These are phyloP conservation scores for Amanita subjunquillea DNA, from an alignment of 768 basidiomycete genomes.

Conservation along the genomic window DNA sequence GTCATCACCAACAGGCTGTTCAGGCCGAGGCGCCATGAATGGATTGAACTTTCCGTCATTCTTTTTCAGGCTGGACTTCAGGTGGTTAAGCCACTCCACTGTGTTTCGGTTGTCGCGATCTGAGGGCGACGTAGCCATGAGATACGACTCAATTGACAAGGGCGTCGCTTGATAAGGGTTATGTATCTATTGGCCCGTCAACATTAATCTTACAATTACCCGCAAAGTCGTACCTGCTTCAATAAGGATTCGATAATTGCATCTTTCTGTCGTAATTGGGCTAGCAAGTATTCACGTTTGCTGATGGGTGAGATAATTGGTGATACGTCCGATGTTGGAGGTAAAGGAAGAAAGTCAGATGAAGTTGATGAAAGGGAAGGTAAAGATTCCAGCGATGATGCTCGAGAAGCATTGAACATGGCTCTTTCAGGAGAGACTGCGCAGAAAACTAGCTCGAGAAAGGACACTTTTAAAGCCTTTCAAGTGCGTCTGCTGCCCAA, in stretches of 20 bases:
- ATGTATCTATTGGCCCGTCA: conserved; percentile 41
- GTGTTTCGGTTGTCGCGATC: conserved; percentile 61
- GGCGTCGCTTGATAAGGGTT: conserved; percentile 77
- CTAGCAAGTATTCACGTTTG: conserved; percentile 79
- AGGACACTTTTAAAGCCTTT: neutral
- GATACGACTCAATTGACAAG: conserved; percentile 68
- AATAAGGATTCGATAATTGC: conserved; percentile 76
- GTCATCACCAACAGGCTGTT: conserved; percentile 12
- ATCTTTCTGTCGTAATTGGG: conserved; percentile 83
- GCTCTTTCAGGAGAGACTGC: neutral
- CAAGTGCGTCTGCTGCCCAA: neutral
- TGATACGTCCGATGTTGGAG: conserved; percentile 25
- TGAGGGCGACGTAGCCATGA: conserved; percentile 67
- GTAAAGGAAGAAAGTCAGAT: conserved; percentile 14
- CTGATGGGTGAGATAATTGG: conserved; percentile 30
- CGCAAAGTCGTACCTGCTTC: conserved; percentile 48
- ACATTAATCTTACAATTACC: neutral
- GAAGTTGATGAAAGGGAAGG: conserved; percentile 7
- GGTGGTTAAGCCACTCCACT: conserved; percentile 66
- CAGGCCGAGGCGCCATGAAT: conserved; percentile 32
- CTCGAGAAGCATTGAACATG: conserved; percentile 3
- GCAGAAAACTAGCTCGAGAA: neutral
- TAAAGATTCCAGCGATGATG: conserved; percentile 3
- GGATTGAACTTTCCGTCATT: conserved; percentile 31
- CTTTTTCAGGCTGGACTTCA: conserved; percentile 49